Evolutionary conservation across 345 rosid genomes (phyloP), one percentile per base, ranked within the genome.

Genomic region (Acer saccharum): DNA sequence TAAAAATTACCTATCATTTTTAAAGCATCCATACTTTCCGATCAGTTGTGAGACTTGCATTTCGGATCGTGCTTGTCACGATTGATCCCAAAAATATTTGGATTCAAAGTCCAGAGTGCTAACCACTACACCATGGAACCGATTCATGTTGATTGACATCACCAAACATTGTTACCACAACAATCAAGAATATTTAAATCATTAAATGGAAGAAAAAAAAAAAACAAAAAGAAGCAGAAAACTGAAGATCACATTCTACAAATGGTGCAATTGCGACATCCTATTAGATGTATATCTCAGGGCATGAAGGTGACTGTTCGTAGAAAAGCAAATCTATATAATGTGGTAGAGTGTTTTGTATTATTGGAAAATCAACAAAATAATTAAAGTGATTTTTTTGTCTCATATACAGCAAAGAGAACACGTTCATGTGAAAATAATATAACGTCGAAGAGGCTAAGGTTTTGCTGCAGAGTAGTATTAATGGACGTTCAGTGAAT

Each of bases 91-190:
- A 32, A 32, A 32, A 4, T 32, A 32, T 32, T 32, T 88, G 90
- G 98, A 93, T 90, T 90, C 98, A 90, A 90, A 90, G 93, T 92
- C 48, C 46, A 16, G 41, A 70, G 62, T 70, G 73, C 73, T 54
- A 43, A 73, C 76, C 68, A 61, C 76, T 41, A 61, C 76, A 73
- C 55, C 68, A 73, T 43, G 57, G 76, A 73, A 35, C 52, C 75
- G 0, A 0, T 1, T 35, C 1, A 0, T 17, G 25, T 0, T 9
- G 10, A 43, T 43, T 7, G 10, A 9, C 10, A 11, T 43, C 46
- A 43, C 46, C 10, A 43, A 7, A 43, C 39, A 35, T 35, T 35
- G 39, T 35, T 35, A 35, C 39, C 39, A 35, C 39, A 35, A 35
- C 39, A 35, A 35, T 35, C 39, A 35, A 35, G 39, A 35, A 35